A percentile compares a stretch with the other conserved stretches of the same genome.
phyloP scores from a whole-genome alignment of 805 yeast genomes.

The Debaryomyces castellii region DNA sequence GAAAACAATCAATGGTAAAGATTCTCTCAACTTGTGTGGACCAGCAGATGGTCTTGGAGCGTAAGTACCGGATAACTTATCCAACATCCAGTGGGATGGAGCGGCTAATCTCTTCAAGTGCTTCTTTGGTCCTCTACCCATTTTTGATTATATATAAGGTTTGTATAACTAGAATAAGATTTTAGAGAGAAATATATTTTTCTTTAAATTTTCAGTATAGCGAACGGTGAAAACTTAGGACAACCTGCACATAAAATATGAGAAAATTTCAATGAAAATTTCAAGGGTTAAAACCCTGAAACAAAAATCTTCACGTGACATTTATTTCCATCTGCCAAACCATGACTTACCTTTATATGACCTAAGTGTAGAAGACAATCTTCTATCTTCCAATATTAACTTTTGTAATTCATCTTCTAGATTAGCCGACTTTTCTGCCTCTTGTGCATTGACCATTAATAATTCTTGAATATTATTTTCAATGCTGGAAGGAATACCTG shows the following conservation, averaged over 20 bases:
- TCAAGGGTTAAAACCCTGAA: slow-evolving; percentile 1
- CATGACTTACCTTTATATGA: slow-evolving; percentile 18
- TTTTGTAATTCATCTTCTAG: slow-evolving; percentile 36
- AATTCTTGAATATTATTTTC: slow-evolving; percentile 37
- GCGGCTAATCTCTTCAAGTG: slow-evolving; percentile 99
- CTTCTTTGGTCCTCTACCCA: slow-evolving; percentile 64
- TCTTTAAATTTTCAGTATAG: slow-evolving; percentile 3
- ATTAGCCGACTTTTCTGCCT: slow-evolving; percentile 37
- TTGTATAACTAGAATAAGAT: slow-evolving; percentile 1
- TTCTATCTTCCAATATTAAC: slow-evolving; percentile 25
- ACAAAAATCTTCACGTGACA: slow-evolving; percentile 2
- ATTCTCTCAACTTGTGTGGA: slow-evolving; percentile 99
- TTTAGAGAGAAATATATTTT: background rate
- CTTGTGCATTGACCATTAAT: slow-evolving; percentile 34
- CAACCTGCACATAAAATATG: background rate
- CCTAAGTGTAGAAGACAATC: slow-evolving; percentile 21
- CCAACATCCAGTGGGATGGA: slow-evolving; percentile 99
- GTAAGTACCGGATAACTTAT: slow-evolving; percentile 98
- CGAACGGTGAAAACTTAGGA: background rate
- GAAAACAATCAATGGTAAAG: slow-evolving; percentile 94
- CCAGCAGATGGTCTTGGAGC: slow-evolving; percentile 99
- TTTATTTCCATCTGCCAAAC: slow-evolving; percentile 27
- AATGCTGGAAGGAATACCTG: slow-evolving; percentile 34
- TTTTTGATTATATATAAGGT: slow-evolving; percentile 8
- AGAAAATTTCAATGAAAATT: background rate